These are phyloP conservation scores for Alternaria longipes DNA, from an alignment of 2,329 filamentous ascomycete genomes.

Conservation along the genomic window DNA sequence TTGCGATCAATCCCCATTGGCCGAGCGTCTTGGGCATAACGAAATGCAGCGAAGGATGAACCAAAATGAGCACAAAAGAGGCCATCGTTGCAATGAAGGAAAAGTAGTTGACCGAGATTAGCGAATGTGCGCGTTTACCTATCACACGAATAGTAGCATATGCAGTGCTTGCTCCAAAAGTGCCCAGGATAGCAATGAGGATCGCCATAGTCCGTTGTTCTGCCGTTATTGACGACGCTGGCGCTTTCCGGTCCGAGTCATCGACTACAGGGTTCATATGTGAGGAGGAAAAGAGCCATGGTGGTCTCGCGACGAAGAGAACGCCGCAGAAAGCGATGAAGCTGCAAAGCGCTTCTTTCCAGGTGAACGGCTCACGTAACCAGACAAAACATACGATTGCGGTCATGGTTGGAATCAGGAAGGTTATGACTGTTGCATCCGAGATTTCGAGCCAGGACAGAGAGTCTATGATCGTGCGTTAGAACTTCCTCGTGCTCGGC, in stretches of 20 bases:
- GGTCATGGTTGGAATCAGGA: constrained; percentile 78
- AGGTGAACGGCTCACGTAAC: constrained; percentile 77
- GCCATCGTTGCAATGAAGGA: constrained; percentile 72
- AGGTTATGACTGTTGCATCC: constrained; percentile 87
- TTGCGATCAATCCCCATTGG: constrained; percentile 73
- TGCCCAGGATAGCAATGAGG: constrained; percentile 74
- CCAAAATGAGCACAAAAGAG: constrained; percentile 65
- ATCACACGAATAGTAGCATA: constrained; percentile 80
- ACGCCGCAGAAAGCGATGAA: constrained; percentile 79
- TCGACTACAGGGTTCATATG: constrained; percentile 39
- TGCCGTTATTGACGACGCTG: constrained; percentile 55
- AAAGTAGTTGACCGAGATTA: constrained; percentile 86
- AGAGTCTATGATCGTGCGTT: constrained; percentile 55
- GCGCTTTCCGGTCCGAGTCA: constrained; percentile 32
- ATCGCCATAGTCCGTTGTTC: constrained; percentile 74
- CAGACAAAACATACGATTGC: constrained; percentile 81
- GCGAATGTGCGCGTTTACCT: constrained; percentile 77
- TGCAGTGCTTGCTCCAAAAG: constrained; percentile 70
- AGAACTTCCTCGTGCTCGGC: neutral
- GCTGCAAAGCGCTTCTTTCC: constrained; percentile 77
- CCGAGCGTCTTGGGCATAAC: constrained; percentile 60
- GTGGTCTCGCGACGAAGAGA: constrained; percentile 79
- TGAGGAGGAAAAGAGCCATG: constrained; percentile 58
- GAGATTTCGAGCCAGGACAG: constrained; percentile 81
- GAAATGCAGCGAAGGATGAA: constrained; percentile 64